These are phyloP conservation scores for Ogataea pini DNA, from an alignment of 805 yeast genomes.

Conservation along the genomic window DNA sequence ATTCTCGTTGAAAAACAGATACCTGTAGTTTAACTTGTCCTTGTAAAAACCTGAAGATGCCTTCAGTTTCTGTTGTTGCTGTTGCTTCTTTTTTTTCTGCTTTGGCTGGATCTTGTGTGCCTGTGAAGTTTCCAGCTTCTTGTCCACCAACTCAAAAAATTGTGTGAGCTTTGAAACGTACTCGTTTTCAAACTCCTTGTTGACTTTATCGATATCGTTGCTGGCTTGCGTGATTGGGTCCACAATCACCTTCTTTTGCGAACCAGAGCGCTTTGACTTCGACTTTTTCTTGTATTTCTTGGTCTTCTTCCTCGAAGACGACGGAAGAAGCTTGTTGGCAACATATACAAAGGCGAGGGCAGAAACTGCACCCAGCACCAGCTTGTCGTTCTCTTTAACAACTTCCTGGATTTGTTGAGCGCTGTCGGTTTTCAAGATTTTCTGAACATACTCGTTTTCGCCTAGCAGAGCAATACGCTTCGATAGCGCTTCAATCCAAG, in stretches of 20 bases:
- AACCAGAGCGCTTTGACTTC: slow-evolving; percentile 8
- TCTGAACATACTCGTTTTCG: slow-evolving; percentile 8
- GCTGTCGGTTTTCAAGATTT: slow-evolving; percentile 8
- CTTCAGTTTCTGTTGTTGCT: slow-evolving; percentile 8
- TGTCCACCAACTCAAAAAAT: slow-evolving; percentile 21
- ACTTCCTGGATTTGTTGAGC: slow-evolving; percentile 13
- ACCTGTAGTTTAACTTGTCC: slow-evolving; percentile 43
- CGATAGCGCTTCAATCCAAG: background rate
- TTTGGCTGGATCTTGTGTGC: slow-evolving; percentile 2
- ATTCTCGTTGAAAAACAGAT: slow-evolving; percentile 64
- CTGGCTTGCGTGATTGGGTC: slow-evolving; percentile 25
- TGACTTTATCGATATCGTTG: slow-evolving; percentile 18
- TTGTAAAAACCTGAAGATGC: slow-evolving; percentile 21
- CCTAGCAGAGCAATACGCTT: slow-evolving; percentile 1
- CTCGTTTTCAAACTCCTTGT: slow-evolving; percentile 20
- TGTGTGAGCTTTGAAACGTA: slow-evolving; percentile 15
- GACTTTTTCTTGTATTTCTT: slow-evolving; percentile 17
- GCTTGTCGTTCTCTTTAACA: slow-evolving; percentile 19
- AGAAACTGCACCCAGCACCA: slow-evolving; percentile 17
- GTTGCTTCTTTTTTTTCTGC: slow-evolving; percentile 12
- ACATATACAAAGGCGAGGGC: slow-evolving; percentile 15
- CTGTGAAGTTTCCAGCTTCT: slow-evolving; percentile 9
- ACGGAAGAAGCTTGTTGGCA: slow-evolving; percentile 9
- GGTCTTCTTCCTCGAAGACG: slow-evolving; percentile 9
- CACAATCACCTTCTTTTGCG: slow-evolving; percentile 12